Evolutionary conservation across 2,329 filamentous ascomycete genomes (phyloP), one percentile per base, ranked within the genome.

Genomic region (Aphanocladium album): DNA sequence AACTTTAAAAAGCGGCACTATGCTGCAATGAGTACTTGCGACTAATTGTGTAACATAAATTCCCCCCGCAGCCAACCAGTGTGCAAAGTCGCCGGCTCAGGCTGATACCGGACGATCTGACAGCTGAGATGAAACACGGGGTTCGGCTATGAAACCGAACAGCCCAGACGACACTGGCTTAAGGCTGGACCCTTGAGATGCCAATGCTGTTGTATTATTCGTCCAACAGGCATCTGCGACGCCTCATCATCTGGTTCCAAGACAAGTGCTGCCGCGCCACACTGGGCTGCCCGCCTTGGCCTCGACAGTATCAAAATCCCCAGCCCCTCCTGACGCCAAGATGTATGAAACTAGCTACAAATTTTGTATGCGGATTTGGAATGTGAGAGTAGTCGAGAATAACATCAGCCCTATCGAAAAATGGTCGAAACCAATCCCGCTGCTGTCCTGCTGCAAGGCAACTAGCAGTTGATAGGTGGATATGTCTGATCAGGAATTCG

Each of bases 21-120:
- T 43, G 45, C 16, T 19, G 12, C 2, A 39, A 19, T 8, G 33
- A 47, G 16, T 39, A 57, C 45, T 27, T 60, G 41, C 49, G 7
- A 43, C 55, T n/a, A 33, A 35, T 50, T 25, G 33, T 41, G 61
- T 62, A 27, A 50, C 57, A 54, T 45, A 19, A 23, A 54, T 56
- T 9, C 19, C 7, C 27, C 21, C 5, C 50, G 30, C 37, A 41
- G 52, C 50, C 50, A 58, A 63, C 54, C 47, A 54, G 60, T 16
- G 25, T 33, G 46, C 37, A 46, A 23, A 45, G 12, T 46, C 37
- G 35, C 23, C 56, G 62, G 62, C 49, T 57, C 16, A 49, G 27
- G n/a, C 14, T 35, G 25, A 27, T 62, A 62, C 65, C 61, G 62
- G 66, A 33, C 65, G 67, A 68, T 67, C 62, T 64, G 61, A 65